Evolutionary conservation across 305 asterid genomes (phyloP), one percentile per base, ranked within the genome.

Genomic region (Rubia occidens): DNA sequence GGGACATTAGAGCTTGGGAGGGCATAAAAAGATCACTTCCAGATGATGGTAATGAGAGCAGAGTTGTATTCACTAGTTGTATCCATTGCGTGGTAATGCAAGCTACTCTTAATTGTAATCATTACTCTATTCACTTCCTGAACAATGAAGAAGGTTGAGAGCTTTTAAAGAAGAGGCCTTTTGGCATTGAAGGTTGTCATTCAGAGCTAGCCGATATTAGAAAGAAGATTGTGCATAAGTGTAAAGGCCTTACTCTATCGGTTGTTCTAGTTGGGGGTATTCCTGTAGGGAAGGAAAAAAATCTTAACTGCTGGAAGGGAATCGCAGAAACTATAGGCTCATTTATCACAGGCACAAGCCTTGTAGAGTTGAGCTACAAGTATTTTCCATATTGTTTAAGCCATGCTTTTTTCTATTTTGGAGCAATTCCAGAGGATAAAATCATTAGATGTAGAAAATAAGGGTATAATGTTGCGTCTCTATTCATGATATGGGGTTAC

Each of bases 351-450:
- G 2, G 42, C 53, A 58, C 1, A 37, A 66, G 17, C 6, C 4
- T 67, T 1, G 5, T 77, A 11, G 71, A 64, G 7, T 15, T 69
- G 44, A 68, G 77, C 26, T 72, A 77, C 80, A 63, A 68, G 51
- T 39, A 69, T 18, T 55, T 77, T 6, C 55, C 71, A 3, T 13
- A 55, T 15, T 9, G 0, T 26, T 65, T 75, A 64, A 75, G n/a
- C 45, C 26, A 0, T 75, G 72, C 56, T 51, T 75, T 1, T 55
- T 75, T 1, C 26, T 24, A 24, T 24, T 24, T 24, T 24, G 26
- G 26, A 24, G 26, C 26, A 24, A 24, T 24, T 24, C 26, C 26
- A 24, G 1, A 24, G 26, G 26, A 24, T 24, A 24, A 24, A 24
- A n/a, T 24, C 1, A 24, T 24, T 24, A 24, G 26, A 24, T 1